A percentile compares a stretch with the other conserved stretches of the same genome.
These are phyloP conservation scores for Paramyrothecium roridum DNA, from an alignment of 2,329 filamentous ascomycete genomes.

Conservation along the genomic window DNA sequence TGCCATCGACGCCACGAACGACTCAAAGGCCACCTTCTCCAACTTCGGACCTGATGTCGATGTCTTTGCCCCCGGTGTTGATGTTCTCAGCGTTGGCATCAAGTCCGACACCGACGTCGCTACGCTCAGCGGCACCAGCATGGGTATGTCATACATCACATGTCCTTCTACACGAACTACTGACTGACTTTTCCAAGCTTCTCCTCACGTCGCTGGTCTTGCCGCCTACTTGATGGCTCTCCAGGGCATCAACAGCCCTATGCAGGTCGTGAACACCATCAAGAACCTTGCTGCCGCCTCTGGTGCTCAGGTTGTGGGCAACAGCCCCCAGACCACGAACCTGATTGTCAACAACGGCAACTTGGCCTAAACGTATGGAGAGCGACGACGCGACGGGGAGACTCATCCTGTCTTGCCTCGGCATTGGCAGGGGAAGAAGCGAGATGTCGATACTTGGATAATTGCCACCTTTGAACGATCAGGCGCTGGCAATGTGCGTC, in stretches of 20 bases:
- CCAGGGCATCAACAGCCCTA: slow-evolving; percentile 41
- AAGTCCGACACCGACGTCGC: slow-evolving; percentile 40
- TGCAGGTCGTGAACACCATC: slow-evolving; percentile 42
- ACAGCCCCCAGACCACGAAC: slow-evolving; percentile 41
- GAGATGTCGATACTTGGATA: neutral
- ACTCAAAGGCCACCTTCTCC: slow-evolving; percentile 50
- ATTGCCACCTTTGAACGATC: neutral
- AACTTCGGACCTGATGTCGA: slow-evolving; percentile 55
- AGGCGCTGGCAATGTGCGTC: neutral
- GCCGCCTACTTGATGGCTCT: slow-evolving; percentile 65
- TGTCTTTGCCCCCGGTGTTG: slow-evolving; percentile 54
- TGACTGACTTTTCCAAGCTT: slow-evolving; percentile 34
- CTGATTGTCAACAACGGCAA: slow-evolving; percentile 57
- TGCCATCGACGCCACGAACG: slow-evolving; percentile 50
- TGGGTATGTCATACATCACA: slow-evolving; percentile 37
- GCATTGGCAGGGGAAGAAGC: neutral
- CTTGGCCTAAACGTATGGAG: slow-evolving; percentile 14
- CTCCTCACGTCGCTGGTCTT: slow-evolving; percentile 65
- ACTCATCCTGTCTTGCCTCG: neutral
- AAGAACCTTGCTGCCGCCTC: slow-evolving; percentile 47
- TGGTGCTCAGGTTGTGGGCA: slow-evolving; percentile 40
- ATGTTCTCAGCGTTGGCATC: slow-evolving; percentile 52
- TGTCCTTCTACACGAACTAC: neutral
- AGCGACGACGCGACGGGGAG: neutral
- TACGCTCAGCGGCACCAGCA: slow-evolving; percentile 53